Conservation (phyloP, 768 basidiomycete genomes). For the Panus rudis region DNA sequence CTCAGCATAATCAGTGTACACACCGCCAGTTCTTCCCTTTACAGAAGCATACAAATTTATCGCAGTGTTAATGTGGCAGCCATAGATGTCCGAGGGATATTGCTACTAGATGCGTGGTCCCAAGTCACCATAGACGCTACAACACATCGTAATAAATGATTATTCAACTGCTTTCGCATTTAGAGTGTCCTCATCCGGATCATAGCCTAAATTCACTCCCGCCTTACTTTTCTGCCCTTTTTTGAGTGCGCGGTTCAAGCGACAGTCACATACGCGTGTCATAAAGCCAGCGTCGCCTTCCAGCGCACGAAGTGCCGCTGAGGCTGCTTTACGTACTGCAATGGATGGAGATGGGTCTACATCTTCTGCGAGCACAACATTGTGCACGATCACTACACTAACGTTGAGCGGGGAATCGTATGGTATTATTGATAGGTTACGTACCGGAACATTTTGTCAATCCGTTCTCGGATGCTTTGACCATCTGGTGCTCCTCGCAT, state of each 20-base stretch:
- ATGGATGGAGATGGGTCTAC: slow-evolving; percentile 41
- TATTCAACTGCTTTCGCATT: too few species aligned
- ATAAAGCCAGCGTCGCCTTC: slow-evolving; percentile 60
- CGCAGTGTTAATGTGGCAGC: too few species aligned
- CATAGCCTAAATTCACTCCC: slow-evolving; percentile 8
- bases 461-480: slow-evolving; percentile 38
- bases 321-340: slow-evolving; percentile 56
- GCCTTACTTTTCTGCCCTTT: slow-evolving; percentile 30
- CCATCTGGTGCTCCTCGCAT: slow-evolving; percentile 58
- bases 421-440: neutral
- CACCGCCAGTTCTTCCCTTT: too few species aligned
- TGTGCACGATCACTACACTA: slow-evolving; percentile 58
- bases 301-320: slow-evolving; percentile 62
- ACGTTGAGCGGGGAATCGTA: slow-evolving; percentile 1
- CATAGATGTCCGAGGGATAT: too few species aligned
- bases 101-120: too few species aligned
- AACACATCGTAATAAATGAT: too few species aligned
- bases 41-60: too few species aligned
- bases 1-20: too few species aligned
- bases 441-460: neutral
- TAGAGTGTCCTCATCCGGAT: slow-evolving; percentile 5
- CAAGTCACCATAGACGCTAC: too few species aligned
- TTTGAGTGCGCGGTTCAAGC: slow-evolving; percentile 27
- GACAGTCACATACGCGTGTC: slow-evolving; percentile 61
- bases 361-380: slow-evolving; percentile 52